phyloP scores from a whole-genome alignment of 1,284 basidiomycete species.

The Boletus mariae region DNA sequence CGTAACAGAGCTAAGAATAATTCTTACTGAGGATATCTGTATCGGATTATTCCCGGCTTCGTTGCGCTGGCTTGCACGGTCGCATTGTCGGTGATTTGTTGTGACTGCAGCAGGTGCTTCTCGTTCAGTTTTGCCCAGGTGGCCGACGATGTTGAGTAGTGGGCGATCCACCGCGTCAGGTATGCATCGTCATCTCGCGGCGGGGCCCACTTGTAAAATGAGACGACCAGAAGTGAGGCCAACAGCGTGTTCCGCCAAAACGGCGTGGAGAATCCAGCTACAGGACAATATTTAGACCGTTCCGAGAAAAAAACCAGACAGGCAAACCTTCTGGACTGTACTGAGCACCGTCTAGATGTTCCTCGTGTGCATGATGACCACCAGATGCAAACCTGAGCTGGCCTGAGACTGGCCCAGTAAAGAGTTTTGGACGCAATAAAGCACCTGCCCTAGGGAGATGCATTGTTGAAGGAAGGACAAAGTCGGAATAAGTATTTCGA shows the following conservation, averaged over 20 bases:
- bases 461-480: constrained; percentile 10
- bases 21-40: constrained; percentile 68
- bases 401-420: constrained; percentile 14
- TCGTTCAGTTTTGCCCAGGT: constrained; percentile 52
- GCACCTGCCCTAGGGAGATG: constrained; percentile 35
- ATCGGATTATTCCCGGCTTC: constrained; percentile 53
- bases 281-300: constrained; percentile 4
- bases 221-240: constrained; percentile 43
- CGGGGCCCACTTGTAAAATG: constrained; percentile 66
- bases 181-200: constrained; percentile 53
- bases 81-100: constrained; percentile 42
- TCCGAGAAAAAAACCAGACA: constrained; percentile 2
- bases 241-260: constrained; percentile 61
- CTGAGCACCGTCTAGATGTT: constrained; percentile 38
- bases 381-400: constrained; percentile 41
- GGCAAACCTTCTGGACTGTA: constrained; percentile 58
- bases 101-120: constrained; percentile 51
- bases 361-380: constrained; percentile 34
- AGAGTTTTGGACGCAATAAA: constrained; percentile 28
- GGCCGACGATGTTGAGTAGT: constrained; percentile 48
- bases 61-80: constrained; percentile 49
- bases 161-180: constrained; percentile 59
- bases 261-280: constrained; percentile 52
- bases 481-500: background rate
- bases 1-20: background rate